phyloP scores from a whole-genome alignment of 2,329 filamentous ascomycete genomes.

The Fonsecaea multimorphosa region DNA sequence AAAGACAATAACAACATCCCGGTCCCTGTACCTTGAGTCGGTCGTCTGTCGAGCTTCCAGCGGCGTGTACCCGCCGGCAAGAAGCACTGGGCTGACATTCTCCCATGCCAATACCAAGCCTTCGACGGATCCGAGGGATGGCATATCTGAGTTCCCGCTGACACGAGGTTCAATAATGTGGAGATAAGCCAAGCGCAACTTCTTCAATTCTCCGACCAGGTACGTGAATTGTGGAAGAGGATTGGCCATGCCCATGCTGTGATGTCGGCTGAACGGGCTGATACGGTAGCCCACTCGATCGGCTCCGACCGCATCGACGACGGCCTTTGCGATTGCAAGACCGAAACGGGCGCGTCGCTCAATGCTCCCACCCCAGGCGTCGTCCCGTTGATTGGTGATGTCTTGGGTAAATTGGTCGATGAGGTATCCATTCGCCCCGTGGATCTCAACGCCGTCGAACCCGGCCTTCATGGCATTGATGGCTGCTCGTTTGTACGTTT shows the following conservation, averaged over 20 bases:
- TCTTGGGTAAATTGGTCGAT: constrained; percentile 60
- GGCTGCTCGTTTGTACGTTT: constrained; percentile 51
- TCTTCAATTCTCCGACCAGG: constrained; percentile 59
- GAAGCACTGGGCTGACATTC: constrained; percentile 54
- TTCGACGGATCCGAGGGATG: constrained; percentile 10
- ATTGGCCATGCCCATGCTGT: constrained; percentile 63
- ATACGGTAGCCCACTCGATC: constrained; percentile 55
- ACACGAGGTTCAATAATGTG: constrained; percentile 61
- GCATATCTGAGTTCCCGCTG: constrained; percentile 9
- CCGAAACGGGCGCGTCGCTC: constrained; percentile 62
- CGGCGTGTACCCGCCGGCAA: constrained; percentile 58
- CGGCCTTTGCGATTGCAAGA: constrained; percentile 43
- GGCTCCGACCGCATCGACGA: no score
- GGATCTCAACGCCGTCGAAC: no score
- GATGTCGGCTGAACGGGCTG: constrained; percentile 57
- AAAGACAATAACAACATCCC: constrained; percentile 56
- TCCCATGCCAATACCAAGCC: constrained; percentile 47
- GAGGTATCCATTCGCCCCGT: constrained; percentile 57
- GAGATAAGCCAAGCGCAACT: constrained; percentile 64
- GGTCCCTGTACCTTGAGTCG: constrained; percentile 48
- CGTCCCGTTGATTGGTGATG: constrained; percentile 57
- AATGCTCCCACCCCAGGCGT: constrained; percentile 58
- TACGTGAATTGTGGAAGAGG: constrained; percentile 65
- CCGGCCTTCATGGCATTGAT: constrained; percentile 60
- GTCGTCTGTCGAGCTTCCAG: constrained; percentile 54